Evolutionary conservation across 1,139 yeast genomes (phyloP), one percentile per base, ranked within the genome.

Genomic region (Geotrichum restrictum): DNA sequence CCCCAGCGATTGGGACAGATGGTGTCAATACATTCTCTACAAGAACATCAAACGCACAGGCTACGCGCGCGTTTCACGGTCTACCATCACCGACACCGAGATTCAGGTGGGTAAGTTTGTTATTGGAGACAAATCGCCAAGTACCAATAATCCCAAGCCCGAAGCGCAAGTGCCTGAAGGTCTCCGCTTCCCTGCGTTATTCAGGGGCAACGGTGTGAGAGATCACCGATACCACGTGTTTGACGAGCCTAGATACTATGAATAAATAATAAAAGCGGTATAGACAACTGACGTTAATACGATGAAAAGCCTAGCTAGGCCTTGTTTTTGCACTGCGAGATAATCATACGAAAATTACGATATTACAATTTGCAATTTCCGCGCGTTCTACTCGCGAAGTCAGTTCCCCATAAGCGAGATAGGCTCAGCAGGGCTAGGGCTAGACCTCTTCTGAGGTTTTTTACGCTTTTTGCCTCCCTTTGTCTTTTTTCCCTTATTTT

Each of bases 11-110:
- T 88, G 94, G 85, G 98, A 93, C 67, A 81, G 98, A 72, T 93
- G 98, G 98, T 93, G 98, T 73, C 95, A 93, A 71, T 93, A 93
- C 71, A 89, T 93, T 58, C 73, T 93, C 60, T 93, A 85, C 78
- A 86, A 93, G 68, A 84, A 85, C 56, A 74, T 93, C 70, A 85
- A 82, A 68, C 85, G 96, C 69, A 82, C 87, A 1, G 98, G 95
- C 1, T 93, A 93, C 67, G 98, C 98, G 1, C 82, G 98, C 68
- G 85, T 93, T 40, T 84, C 95, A 45, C 80, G 98, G 65, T 88
- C 95, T 7, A 84, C 96, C 1, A 91, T 93, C 60, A 93, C 98
- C 1, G 98, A 93, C 66, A 93, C 98, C 1, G 98, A 93, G 69
- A 80, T 93, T 54, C 98, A 93, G 73, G 85, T 88, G 41, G 98